Base-by-base conservation (phyloP, 2,329 filamentous ascomycete genomes). In the Paraphoma chrysanthemicola region DNA sequence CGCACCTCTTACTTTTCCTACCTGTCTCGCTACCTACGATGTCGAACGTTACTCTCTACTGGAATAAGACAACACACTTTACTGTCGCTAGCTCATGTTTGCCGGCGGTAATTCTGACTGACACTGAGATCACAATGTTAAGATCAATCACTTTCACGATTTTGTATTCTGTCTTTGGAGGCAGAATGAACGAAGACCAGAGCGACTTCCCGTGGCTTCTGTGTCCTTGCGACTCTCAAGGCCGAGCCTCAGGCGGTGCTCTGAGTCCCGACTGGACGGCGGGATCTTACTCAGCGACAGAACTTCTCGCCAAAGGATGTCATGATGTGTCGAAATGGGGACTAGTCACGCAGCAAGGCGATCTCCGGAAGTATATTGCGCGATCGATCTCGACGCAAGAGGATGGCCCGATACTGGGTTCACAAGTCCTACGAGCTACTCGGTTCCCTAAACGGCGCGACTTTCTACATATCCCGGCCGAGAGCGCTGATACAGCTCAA, bases 391-490 rank as follows among this genome's bases (percentile, higher is more conserved):
- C 38, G 17, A 18, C 28, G 12, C 44, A 33, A 39, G 8, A 16
- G 16, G 31, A 14, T 12, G 6, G 36, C 5, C 16, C 52, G 16
- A 42, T 50, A 12, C 18, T 48, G 29, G 51, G 39, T 6, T 52
- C 76, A 12, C 57, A 68, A 44, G 63, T 59, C 8, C 57, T 62
- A 7, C 56, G 66, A 23, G 23, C 23, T 23, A 23, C 23, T 23
- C 23, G 23, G 42, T 85, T 85, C 71, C 82, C 86, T 0, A 83
- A 81, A 53, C 81, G 86, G 43, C 77, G 79, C 3, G 87, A 90
- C 64, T 87, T 88, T 47, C 79, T 91, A 5, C 86, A 88, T 58
- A 72, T 50, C 1, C 38, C 74, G 2, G 16, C 38, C 6, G 54
- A 45, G 5, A 51, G 43, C 5, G 53, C 49, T 6, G 50, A 57